These are phyloP conservation scores for Neoascochyta sp. DNA, from an alignment of 2,329 filamentous ascomycete species.

Conservation along the genomic window DNA sequence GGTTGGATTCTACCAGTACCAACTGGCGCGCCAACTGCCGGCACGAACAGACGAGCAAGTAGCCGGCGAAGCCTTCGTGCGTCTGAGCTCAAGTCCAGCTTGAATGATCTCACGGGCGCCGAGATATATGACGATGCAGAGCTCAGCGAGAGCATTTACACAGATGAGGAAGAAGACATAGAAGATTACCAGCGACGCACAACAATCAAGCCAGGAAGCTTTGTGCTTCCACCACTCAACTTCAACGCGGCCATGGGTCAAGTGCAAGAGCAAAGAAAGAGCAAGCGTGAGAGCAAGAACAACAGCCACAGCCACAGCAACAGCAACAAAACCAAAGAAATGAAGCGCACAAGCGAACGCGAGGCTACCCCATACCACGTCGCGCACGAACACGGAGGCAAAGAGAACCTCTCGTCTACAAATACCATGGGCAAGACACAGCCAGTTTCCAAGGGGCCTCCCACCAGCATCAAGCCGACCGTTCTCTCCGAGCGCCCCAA, in stretches of 20 bases:
- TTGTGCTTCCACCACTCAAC: constrained; percentile 20
- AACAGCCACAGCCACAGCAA: constrained; percentile 11
- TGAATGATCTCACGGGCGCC: constrained; percentile 23
- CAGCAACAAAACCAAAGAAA: constrained; percentile 12
- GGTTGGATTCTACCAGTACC: constrained; percentile 15
- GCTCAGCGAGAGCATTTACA: constrained; percentile 30
- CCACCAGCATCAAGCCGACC: background rate
- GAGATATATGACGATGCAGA: constrained; percentile 31
- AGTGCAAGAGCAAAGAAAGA: no score
- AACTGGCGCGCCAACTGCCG: constrained; percentile 5
- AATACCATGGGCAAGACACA: constrained; percentile 16
- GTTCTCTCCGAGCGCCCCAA: background rate
- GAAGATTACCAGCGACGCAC: constrained; percentile 20
- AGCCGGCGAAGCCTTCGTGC: constrained; percentile 18
- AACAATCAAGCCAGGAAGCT: constrained; percentile 21
- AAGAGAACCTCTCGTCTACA: constrained; percentile 27
- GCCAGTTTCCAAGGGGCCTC: no score
- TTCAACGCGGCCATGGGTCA: constrained; percentile 12
- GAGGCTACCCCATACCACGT: constrained; percentile 27
- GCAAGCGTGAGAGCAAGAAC: constrained; percentile 14
- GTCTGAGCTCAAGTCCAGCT: constrained; percentile 18
- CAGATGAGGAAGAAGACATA: constrained; percentile 26
- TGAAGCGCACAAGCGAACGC: constrained; percentile 24
- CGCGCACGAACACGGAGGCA: constrained; percentile 26
- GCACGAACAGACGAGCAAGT: constrained; percentile 12